Evolutionary conservation across 2,329 filamentous ascomycete species (phyloP), one percentile per base, ranked within the genome.

Genomic region (Xylaria sp.): DNA sequence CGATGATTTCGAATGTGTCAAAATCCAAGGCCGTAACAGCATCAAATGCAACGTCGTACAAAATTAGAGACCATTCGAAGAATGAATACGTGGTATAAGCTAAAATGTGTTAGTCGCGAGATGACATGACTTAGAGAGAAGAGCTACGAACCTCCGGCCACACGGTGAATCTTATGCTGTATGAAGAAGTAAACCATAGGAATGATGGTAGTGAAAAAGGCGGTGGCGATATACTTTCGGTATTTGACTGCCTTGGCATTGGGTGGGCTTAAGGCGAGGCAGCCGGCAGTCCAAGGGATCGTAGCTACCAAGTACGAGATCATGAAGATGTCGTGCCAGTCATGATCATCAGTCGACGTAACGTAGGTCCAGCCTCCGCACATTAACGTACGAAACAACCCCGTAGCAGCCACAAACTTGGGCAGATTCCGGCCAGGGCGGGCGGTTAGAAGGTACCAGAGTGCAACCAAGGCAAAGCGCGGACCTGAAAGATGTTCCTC

Each of bases 291-390:
- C 96, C 96, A 99, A 1, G 96, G 96, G 62, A 99, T 85, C 2
- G 96, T 98, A 39, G 93, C 92, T 54, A 99, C 91, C 64, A 99
- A 85, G 81, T 99, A 99, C 14, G 94, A 97, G 74, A 99, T 98
- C 96, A 99, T 99, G 80, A 99, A 95, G 71, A 98, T 95, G 78
- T 99, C 96, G 80, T 99, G 96, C 94, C 94, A 98, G 81, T 97
- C 90, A 81, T 99, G 96, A 79, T 98, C 93, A 79, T 99, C 96
- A 51, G 96, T 99, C 70, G 96, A 98, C 30, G 96, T 99, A 69
- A 99, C 90, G 81, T 98, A 99, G 61, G 96, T 98, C 95, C 96
- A 99, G 67, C 96, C 96, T 75, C 95, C 96, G 78, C 96, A 99
- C 3, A 94, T 97, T 67, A 98, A 82, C 9, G 95, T 98, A 75